Conservation (phyloP, 148 eudicot genomes). For the Diospyros lotus region DNA sequence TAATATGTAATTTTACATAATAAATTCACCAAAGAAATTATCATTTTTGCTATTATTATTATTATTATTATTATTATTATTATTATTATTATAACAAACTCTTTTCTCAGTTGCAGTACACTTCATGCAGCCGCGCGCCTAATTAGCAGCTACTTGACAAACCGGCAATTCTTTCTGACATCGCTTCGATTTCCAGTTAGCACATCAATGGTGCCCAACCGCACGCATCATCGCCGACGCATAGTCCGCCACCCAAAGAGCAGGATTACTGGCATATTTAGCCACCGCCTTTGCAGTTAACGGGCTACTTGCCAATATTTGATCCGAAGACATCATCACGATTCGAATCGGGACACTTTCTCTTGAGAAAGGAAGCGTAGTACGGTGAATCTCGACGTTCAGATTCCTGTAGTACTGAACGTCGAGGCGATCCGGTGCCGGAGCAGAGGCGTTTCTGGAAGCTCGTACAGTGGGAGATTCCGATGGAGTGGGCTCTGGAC, state of each 20-base stretch:
- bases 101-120: no score
- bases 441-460: constrained; percentile 28
- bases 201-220: constrained; percentile 40
- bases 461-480: no score
- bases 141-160: background rate
- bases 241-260: constrained; percentile 29
- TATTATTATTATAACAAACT: no score
- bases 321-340: constrained; percentile 35
- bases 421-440: constrained; percentile 29
- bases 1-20: no score
- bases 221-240: constrained; percentile 36
- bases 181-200: constrained; percentile 36
- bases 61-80: no score
- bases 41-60: no score
- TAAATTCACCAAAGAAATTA: no score
- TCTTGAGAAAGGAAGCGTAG: constrained; percentile 14
- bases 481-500: no score
- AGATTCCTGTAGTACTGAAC: constrained; percentile 19
- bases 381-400: no score
- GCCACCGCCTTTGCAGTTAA: constrained; percentile 22
- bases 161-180: constrained; percentile 30
- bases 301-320: constrained; percentile 26
- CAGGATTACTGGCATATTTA: constrained; percentile 7
- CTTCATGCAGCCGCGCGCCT: no score
- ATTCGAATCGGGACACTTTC: constrained; percentile 25